Evolutionary conservation across 1,139 yeast species (phyloP), one percentile per base, ranked within the genome.

Genomic region (Diutina pseudorugosa): DNA sequence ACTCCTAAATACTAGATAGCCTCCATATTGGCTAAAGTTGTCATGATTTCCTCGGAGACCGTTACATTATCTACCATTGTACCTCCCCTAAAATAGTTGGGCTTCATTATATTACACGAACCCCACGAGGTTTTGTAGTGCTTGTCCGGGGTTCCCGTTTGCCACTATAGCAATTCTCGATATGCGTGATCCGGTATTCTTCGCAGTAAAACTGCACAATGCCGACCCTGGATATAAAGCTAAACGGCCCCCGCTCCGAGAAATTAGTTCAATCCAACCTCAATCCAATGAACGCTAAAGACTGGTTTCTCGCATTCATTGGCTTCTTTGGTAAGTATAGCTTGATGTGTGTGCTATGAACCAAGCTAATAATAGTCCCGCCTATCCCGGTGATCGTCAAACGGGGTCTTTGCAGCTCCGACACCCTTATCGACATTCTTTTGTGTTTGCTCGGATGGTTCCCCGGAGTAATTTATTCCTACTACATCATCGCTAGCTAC

Each of bases 381-480:
- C 95, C 95, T 4, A 70, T 88, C 40, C 91, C 95, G 11, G 96
- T 89, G 30, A 76, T 83, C 57, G 68, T 88, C 58, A 87, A 87
- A 66, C 72, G 90, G 57, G 95, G 95, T 0, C 65, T 84, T 59
- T 79, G 79, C 60, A 78, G 89, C 4, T 80, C 82, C 41, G 94
- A 85, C 61, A 59, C 83, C 59, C 72, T 82, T 67, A 83, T 89
- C 61, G 90, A 89, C 66, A 73, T 90, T 53, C 76, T 87, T 41
- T 73, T 90, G 52, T 86, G 91, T 66, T 59, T 84, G 52, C 72
- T 90, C 52, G 96, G 96, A 3, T 85, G 80, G 66, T 65, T 90
- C 56, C 97, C 97, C 0, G 96, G 96, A 7, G 68, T 84, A 53
- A 65, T 83, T 56, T 90, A 83, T 61, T 73, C 80, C 50, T 74